A percentile compares a stretch with the other conserved stretches of the same genome.
phyloP scores from a whole-genome alignment of 1,284 basidiomycete genomes.

The Leccinum fallax region DNA sequence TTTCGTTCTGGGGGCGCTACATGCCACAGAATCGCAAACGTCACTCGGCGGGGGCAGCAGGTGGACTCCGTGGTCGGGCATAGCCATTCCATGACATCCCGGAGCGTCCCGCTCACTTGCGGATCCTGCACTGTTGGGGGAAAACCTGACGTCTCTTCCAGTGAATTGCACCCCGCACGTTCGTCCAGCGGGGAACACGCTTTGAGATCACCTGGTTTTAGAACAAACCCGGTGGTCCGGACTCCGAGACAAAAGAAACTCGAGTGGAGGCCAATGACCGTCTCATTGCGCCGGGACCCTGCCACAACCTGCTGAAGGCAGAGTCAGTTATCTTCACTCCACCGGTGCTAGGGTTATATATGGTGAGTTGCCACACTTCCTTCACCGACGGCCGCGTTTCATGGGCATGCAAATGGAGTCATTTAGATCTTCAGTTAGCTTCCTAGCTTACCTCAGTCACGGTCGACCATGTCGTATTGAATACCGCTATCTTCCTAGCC shows the following conservation, averaged over 20 bases:
- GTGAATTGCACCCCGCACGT: not conserved
- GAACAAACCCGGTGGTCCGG: not conserved
- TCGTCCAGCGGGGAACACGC: not conserved
- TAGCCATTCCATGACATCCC: not conserved
- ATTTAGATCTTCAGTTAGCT: not conserved
- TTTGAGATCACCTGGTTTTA: not conserved
- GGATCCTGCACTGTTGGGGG: not conserved
- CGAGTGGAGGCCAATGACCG: not conserved
- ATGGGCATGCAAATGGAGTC: not conserved
- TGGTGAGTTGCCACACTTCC: not conserved
- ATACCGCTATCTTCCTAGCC: not conserved
- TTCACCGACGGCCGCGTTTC: not conserved
- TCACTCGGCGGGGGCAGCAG: conserved; percentile 28
- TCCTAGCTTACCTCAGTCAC: no score
- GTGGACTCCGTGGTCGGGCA: not conserved
- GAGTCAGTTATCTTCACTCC: no score
- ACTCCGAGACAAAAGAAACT: not conserved
- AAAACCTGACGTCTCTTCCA: not conserved
- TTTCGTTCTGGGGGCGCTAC: conserved; percentile 17
- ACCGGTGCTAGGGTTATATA: not conserved
- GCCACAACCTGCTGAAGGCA: not conserved
- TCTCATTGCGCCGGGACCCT: not conserved
- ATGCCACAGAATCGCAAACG: conserved; percentile 31
- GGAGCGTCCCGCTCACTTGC: not conserved
- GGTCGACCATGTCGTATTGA: not conserved